Evolutionary conservation across 345 rosid genomes (phyloP).

Genomic region (Anacardium occidentale): DNA sequence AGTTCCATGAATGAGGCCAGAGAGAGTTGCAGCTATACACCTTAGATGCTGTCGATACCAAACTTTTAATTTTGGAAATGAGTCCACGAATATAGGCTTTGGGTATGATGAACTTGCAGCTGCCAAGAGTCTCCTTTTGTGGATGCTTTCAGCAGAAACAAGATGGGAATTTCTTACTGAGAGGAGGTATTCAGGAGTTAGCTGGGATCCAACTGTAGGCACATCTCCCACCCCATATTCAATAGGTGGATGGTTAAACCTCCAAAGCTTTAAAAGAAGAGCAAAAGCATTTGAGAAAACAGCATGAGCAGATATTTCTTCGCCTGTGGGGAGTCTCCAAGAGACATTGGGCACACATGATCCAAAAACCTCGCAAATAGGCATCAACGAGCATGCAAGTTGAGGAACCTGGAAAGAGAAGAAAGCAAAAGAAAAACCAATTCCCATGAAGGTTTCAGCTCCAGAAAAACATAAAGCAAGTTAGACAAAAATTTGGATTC

Average conservation of each 20-base stretch:
- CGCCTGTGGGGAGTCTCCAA: constrained; percentile 80
- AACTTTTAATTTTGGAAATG: constrained; percentile 81
- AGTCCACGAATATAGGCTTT: constrained; percentile 76
- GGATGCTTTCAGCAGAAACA: constrained; percentile 52
- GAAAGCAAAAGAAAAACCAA: constrained; percentile 9
- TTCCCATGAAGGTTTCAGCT: background rate
- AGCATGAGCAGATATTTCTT: constrained; percentile 72
- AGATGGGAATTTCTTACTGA: constrained; percentile 79
- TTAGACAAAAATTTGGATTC: background rate
- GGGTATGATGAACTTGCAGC: constrained; percentile 52
- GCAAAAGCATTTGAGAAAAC: constrained; percentile 92
- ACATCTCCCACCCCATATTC: constrained; percentile 90
- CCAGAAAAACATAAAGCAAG: background rate
- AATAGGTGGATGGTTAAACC: constrained; percentile 88
- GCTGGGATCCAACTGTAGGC: constrained; percentile 76
- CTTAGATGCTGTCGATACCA: constrained; percentile 94
- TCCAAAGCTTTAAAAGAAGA: constrained; percentile 91
- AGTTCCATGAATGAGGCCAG: constrained; percentile 79
- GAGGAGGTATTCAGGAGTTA: constrained; percentile 90
- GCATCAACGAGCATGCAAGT: constrained; percentile 93
- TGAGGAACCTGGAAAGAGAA: constrained; percentile 63
- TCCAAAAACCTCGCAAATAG: constrained; percentile 93
- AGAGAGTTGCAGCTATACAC: constrained; percentile 84
- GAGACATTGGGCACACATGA: constrained; percentile 69
- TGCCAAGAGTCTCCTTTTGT: constrained; percentile 57